Base-by-base conservation (phyloP, 2,329 filamentous ascomycete species). In the Verticillium nubilum region DNA sequence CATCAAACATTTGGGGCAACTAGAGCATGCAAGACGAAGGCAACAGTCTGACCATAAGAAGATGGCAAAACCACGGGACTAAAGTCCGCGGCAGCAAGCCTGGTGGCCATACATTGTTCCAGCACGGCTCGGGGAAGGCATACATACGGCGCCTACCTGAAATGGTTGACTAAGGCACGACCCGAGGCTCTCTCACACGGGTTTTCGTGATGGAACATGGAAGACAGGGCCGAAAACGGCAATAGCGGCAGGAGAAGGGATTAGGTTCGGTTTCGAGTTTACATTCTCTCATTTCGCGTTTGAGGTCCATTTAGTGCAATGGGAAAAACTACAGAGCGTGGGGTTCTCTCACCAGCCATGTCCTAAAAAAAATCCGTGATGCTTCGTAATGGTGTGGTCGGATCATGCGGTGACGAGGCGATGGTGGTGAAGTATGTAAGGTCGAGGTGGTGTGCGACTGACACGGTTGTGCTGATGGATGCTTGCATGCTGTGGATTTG, bases 21-120 rank as follows among this genome's bases (percentile, higher is more conserved):
- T 47, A 52, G 42, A 58, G 37, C 25, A 23, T 33, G 56, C 37
- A 19, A 47, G 37, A 31, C 26, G 15, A 28, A 25, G 26, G 26
- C 37, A 29, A 42, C 4, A 47, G 33, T 9, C 54, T 23, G 31
- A 9, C 26, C 15, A 29, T n/a, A 13, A 12, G 19, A 23, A 23
- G 37, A 19, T 7, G 37, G 19, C n/a, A n/a, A 10, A 47, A 6
- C 19, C 19, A 47, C n/a, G 37, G 19, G 37, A 47, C 37, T 4
- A 17, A 7, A 47, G 9, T 17, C 7, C 37, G 35, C 12, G 15
- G 37, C 15, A 53, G 57, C 47, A 57, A 60, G 57, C 54, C 47
- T 31, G 54, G 60, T 56, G 56, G 53, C 42, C 60, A 60, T 53
- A 28, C 50, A 55, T 52, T 52, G n/a, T 59, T 60, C 55, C 42